phyloP scores from a whole-genome alignment of 2,329 filamentous ascomycete species.

The Aspergillus sclerotialis region DNA sequence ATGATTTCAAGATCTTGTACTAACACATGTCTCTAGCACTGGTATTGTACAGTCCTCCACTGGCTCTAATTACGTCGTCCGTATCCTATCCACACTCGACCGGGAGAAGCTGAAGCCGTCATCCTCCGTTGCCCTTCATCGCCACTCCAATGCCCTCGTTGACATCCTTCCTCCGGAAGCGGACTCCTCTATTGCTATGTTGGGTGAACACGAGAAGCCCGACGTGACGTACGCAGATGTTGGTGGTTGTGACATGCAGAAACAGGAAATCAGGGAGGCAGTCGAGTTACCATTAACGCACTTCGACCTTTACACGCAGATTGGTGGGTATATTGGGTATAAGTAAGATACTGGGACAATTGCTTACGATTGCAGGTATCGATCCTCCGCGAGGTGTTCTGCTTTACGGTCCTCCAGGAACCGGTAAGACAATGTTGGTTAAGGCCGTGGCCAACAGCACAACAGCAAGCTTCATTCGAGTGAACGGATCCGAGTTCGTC shows the following conservation, averaged over 20 bases:
- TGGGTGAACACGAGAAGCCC: conserved; percentile 92
- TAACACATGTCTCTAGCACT: conserved; percentile 53
- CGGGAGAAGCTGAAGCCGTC: conserved; percentile 97
- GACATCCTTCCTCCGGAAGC: conserved; percentile 98
- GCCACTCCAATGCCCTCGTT: conserved; percentile 96
- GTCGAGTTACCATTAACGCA: conserved; percentile 95
- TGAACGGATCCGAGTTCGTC: conserved; percentile 96
- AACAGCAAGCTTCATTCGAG: conserved; percentile 95
- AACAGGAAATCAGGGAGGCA: conserved; percentile 97
- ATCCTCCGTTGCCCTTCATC: conserved; percentile 92
- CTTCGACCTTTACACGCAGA: conserved; percentile 98
- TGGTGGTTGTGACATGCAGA: conserved; percentile 97
- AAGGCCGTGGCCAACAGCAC: conserved; percentile 98
- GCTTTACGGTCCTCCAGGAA: conserved; percentile 91
- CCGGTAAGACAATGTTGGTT: conserved; percentile 94
- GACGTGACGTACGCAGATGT: conserved; percentile 98
- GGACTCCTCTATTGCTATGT: conserved; percentile 97
- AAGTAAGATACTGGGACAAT: background rate
- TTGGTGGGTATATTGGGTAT: conserved; percentile 49
- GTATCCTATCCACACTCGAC: conserved; percentile 95
- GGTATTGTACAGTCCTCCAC: conserved; percentile 98
- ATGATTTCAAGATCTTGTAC: conserved; percentile 1
- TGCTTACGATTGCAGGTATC: conserved; percentile 50
- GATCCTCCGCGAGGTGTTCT: conserved; percentile 94
- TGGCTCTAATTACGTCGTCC: conserved; percentile 97